Evolutionary conservation across 2,329 filamentous ascomycete genomes (phyloP), one percentile per base, ranked within the genome.

Genomic region (Aureobasidium sp.): DNA sequence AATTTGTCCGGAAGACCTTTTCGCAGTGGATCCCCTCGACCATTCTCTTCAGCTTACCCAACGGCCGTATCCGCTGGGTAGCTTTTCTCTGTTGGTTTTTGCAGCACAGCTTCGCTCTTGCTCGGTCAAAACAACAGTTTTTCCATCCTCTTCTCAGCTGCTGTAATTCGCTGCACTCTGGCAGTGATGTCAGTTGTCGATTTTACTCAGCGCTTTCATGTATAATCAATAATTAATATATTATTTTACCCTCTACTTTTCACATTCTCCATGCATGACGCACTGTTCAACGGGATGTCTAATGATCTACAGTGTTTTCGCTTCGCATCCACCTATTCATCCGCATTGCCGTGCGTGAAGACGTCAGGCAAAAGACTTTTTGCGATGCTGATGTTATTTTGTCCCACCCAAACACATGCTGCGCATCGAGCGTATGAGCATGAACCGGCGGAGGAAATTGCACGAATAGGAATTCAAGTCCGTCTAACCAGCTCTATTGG

Each of bases 201-300:
- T 8, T 12, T 9, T 5, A 27, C 4, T 20, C 15, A 55, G 53
- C 53, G 15, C 20, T 37, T 44, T 37, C 2, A 57, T 59, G 27
- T 37, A 59, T 8, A 46, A 59, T 46, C 27, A 44, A 20, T 37
- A 9, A 26, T 57, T 37, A 59, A 59, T 47, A 1, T 47, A 59
- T 47, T 37, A 37, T 47, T 59, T 59, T 59, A 20, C 15, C 26
- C 17, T 44, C 10, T 27, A 34, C 24, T 34, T 44, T 43, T 34
- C n/a, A 9, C 20, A 34, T 29, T 13, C 52, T 56, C 9, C 32
- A 12, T 59, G 53, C n/a, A 59, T 59, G 55, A 59, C 55, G 55
- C 41, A 59, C 39, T 55, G 51, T 44, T 27, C 53, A 47, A 47
- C 34, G 15, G n/a, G 20, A 12, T 24, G 4, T 15, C 17, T 50